Conservation (phyloP, 768 basidiomycete genomes). For the Sarcodon aspratus region DNA sequence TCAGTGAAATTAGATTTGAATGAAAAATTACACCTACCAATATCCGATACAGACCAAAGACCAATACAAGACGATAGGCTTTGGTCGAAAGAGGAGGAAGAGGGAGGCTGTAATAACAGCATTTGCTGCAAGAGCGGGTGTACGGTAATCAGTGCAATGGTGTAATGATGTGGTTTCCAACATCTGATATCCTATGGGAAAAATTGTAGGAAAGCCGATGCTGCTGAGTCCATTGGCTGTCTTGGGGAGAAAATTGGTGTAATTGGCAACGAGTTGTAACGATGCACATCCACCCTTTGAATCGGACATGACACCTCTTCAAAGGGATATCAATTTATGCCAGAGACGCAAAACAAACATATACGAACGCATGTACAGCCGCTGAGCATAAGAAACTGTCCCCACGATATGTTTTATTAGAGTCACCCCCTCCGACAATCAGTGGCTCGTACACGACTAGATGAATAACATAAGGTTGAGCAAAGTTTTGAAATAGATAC, state of each 20-base stretch:
- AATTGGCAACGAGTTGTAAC: conserved; percentile 59
- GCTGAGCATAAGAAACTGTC: conserved; percentile 82
- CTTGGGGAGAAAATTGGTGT: conserved; percentile 53
- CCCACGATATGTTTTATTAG: conserved; percentile 60
- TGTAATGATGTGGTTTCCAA: conserved; percentile 31
- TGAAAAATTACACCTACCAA: conserved; percentile 43
- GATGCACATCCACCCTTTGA: conserved; percentile 69
- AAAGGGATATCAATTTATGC: conserved; percentile 5
- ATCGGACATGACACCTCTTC: conserved; percentile 54
- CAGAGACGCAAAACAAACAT: conserved; percentile 7
- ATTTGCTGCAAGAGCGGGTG: conserved; percentile 64
- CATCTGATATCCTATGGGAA: conserved; percentile 63
- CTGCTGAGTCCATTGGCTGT: conserved; percentile 54
- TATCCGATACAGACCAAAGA: conserved; percentile 74
- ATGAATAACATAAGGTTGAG: too few species aligned
- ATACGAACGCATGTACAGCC: conserved; percentile 62
- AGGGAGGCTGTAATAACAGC: conserved; percentile 53
- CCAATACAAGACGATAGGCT: conserved; percentile 59
- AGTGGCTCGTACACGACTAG: conserved; percentile 42
- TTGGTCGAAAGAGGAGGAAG: conserved; percentile 65
- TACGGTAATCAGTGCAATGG: conserved; percentile 65
- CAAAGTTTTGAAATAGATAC: too few species aligned
- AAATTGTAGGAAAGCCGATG: conserved; percentile 61
- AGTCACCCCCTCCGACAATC: conserved; percentile 80
- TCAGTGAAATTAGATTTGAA: too few species aligned